Conservation (phyloP, 176 grass and related monocot genomes). For the Ananas comosus region DNA sequence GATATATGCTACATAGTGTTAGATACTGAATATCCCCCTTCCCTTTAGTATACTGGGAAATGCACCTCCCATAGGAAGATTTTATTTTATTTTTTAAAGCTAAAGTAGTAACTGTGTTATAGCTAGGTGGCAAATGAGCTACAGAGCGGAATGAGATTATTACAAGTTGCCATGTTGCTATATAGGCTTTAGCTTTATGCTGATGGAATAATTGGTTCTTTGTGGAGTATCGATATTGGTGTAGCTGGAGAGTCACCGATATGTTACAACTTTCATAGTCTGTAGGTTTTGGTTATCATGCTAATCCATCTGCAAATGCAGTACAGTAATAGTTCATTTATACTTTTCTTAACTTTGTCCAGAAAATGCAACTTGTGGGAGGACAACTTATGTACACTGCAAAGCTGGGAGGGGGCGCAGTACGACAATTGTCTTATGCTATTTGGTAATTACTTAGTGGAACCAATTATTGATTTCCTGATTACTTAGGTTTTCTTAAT, state of each 20-base stretch:
- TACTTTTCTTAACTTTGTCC: conserved; percentile 10
- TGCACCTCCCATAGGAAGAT: not conserved
- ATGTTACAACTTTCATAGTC: not conserved
- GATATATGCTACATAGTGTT: too few relatives aligned
- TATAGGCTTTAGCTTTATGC: too few relatives aligned
- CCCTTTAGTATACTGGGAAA: too few relatives aligned
- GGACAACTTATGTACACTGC: conserved; percentile 89
- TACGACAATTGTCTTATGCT: conserved; percentile 84
- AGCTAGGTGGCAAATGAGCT: too few relatives aligned
- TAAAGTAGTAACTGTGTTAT: too few relatives aligned
- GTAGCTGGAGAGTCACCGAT: not conserved
- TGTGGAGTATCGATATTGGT: too few relatives aligned
- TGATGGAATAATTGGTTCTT: too few relatives aligned
- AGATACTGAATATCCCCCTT: too few relatives aligned
- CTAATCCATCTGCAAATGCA: not conserved
- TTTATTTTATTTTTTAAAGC: too few relatives aligned
- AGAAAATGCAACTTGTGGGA: conserved; percentile 68
- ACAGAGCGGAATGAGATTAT: too few relatives aligned
- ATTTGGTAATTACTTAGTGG: conserved; percentile 45
- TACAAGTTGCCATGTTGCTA: too few relatives aligned
- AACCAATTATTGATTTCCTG: not conserved
- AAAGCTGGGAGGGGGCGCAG: conserved; percentile 90
- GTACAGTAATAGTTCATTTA: too few relatives aligned
- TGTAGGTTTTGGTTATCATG: not conserved
- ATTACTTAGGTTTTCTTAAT: not conserved